phyloP scores from a whole-genome alignment of 768 basidiomycete genomes.

The Lepiota venenata region DNA sequence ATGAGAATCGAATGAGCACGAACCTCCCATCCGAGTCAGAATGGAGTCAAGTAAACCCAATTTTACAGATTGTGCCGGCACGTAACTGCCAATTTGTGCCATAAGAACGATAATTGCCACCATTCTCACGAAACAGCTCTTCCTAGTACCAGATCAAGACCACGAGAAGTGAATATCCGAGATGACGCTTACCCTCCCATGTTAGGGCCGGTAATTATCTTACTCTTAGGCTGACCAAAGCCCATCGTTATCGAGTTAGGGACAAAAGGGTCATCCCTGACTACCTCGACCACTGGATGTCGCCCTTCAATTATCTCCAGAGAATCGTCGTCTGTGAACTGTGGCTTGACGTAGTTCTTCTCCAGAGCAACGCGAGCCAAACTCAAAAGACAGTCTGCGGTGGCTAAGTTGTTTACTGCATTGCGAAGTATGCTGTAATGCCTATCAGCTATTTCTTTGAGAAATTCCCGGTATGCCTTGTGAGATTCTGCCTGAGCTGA shows the following conservation, averaged over 20 bases:
- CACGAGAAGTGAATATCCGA: not conserved
- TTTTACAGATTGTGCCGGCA: slow-evolving; percentile 74
- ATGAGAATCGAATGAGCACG: slow-evolving; percentile 17
- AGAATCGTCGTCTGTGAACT: slow-evolving; percentile 61
- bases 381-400: slow-evolving; percentile 83
- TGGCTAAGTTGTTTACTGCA: slow-evolving; percentile 76
- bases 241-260: slow-evolving; percentile 77
- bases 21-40: slow-evolving; percentile 88
- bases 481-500: slow-evolving; percentile 51
- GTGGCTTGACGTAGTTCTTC: slow-evolving; percentile 74
- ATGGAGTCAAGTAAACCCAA: slow-evolving; percentile 83
- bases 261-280: slow-evolving; percentile 79
- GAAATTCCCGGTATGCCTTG: slow-evolving; percentile 63
- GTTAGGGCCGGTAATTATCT: slow-evolving; percentile 82
- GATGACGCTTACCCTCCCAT: slow-evolving; percentile 63
- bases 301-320: slow-evolving; percentile 81
- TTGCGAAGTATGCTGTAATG: slow-evolving; percentile 73
- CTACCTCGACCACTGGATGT: slow-evolving; percentile 89
- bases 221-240: slow-evolving; percentile 44
- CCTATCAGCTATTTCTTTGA: slow-evolving; percentile 62
- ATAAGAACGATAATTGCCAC: slow-evolving; percentile 72
- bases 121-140: slow-evolving; percentile 82
- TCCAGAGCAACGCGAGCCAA: slow-evolving; percentile 77
- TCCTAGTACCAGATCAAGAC: slow-evolving; percentile 36
- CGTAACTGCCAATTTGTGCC: slow-evolving; percentile 94